phyloP scores from a whole-genome alignment of 2,329 filamentous ascomycete genomes.

The Geosmithia putterillii region DNA sequence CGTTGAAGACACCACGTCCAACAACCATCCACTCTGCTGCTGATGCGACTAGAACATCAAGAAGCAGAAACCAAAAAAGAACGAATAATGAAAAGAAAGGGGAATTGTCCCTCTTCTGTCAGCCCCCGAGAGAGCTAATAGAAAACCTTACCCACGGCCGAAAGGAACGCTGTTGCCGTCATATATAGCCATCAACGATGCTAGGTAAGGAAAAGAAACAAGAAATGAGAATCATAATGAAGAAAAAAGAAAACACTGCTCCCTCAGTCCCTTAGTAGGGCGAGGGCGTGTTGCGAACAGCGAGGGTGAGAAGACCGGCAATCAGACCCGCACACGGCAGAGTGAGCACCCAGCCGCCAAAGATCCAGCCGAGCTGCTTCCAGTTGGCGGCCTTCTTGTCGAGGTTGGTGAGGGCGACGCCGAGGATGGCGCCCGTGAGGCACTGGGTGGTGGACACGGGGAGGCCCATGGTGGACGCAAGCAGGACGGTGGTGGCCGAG shows the following conservation, averaged over 20 bases:
- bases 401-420: slow-evolving; percentile 35
- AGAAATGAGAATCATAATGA: not conserved
- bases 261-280: not conserved
- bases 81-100: too few species aligned
- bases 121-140: too few species aligned
- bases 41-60: too few species aligned
- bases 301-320: slow-evolving; percentile 36
- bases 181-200: too few species aligned
- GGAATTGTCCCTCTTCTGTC: too few species aligned
- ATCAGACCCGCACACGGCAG: slow-evolving; percentile 35
- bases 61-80: too few species aligned
- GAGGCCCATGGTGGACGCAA: slow-evolving; percentile 39
- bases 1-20: too few species aligned
- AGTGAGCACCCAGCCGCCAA: slow-evolving; percentile 37
- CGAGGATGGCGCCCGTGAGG: slow-evolving; percentile 36
- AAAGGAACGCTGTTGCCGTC: too few species aligned
- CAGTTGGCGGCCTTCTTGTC: slow-evolving; percentile 34
- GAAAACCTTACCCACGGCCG: too few species aligned
- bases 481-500: slow-evolving; percentile 47
- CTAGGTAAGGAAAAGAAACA: not conserved
- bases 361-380: slow-evolving; percentile 30
- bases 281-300: slow-evolving; percentile 10
- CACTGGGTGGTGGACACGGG: slow-evolving; percentile 42
- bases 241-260: too few species aligned
- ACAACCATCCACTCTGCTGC: too few species aligned